Evolutionary conservation across 1,284 basidiomycete species (phyloP).

Genomic region (Malassezia japonica): DNA sequence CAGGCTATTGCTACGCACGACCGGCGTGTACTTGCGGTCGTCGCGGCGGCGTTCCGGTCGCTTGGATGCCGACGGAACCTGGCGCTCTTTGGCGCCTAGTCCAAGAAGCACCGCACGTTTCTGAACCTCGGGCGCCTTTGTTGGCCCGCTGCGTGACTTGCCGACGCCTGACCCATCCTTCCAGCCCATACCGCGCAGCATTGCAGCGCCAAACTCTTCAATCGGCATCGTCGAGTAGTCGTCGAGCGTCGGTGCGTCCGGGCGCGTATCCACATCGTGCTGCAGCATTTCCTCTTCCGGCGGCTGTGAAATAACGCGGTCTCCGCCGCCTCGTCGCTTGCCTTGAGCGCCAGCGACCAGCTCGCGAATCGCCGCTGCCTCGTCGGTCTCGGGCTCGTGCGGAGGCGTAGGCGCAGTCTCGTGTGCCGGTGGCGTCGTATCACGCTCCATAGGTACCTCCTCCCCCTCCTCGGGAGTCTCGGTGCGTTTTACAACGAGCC

Average conservation of each 20-base stretch:
- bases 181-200: constrained; percentile 96
- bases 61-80: neutral
- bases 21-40: constrained; percentile 2
- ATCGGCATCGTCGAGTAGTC: constrained; percentile 87
- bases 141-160: constrained; percentile 32
- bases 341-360: constrained; percentile 11
- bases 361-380: constrained; percentile 25
- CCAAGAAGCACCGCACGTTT: constrained; percentile 36
- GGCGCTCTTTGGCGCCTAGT: constrained; percentile 40
- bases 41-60: neutral
- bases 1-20: neutral
- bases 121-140: constrained; percentile 32
- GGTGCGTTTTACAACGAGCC: constrained; percentile 18
- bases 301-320: constrained; percentile 24
- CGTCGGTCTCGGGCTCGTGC: constrained; percentile 3
- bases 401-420: neutral
- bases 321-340: neutral
- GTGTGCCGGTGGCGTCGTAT: neutral
- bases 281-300: constrained; percentile 30
- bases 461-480: neutral
- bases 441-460: neutral
- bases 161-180: constrained; percentile 65
- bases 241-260: constrained; percentile 57
- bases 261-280: constrained; percentile 33
- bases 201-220: constrained; percentile 81